phyloP scores from a whole-genome alignment of 495 filamentous ascomycete genomes.

The Penicillium canariense region DNA sequence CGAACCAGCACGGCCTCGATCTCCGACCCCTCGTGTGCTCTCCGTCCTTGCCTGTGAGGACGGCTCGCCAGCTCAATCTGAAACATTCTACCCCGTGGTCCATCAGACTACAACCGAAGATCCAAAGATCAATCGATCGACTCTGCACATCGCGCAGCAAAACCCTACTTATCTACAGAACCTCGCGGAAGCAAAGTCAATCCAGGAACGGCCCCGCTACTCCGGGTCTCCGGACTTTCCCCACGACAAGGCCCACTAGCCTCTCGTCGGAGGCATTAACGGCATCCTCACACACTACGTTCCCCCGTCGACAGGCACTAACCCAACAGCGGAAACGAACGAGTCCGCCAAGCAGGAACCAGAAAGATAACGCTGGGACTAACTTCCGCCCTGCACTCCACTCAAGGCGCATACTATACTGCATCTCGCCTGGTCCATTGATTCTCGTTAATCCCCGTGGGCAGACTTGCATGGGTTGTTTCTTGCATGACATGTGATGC shows the following conservation, averaged over 20 bases:
- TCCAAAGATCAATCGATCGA: conserved; percentile 5
- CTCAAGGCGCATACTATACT: not conserved
- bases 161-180: too few relatives aligned
- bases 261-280: not conserved
- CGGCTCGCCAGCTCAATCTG: conserved; percentile 7
- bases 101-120: conserved; percentile 3
- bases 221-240: not conserved
- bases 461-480: not conserved
- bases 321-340: conserved; percentile 1
- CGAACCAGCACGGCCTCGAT: not conserved
- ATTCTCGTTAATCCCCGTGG: not conserved
- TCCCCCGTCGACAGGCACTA: too few relatives aligned
- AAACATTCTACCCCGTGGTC: conserved; percentile 10
- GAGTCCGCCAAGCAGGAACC: not conserved
- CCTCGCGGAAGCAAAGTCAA: not conserved
- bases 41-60: not conserved
- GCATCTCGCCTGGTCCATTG: not conserved
- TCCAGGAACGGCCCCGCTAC: conserved; percentile 7
- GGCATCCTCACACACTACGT: not conserved
- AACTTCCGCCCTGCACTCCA: not conserved
- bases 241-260: not conserved
- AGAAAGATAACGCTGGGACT: not conserved
- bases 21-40: not conserved
- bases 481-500: conserved; percentile 13
- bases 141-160: not conserved